Evolutionary conservation across 1,284 basidiomycete genomes (phyloP).

Genomic region (Ceratobasidium sp.): DNA sequence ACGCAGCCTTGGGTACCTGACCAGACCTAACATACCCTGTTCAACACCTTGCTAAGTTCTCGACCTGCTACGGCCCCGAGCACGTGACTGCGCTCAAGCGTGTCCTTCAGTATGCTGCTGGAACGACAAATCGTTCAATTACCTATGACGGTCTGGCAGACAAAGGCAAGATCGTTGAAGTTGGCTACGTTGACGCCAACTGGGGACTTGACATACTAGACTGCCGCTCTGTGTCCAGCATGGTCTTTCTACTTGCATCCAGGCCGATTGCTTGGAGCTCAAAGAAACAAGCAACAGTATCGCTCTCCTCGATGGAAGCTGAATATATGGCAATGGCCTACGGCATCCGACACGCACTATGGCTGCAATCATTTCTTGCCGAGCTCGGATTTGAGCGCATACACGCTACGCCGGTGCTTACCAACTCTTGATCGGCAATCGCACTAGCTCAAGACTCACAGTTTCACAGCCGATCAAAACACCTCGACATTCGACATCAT

Average conservation of each 20-base stretch:
- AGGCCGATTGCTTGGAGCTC: slow-evolving; percentile 60
- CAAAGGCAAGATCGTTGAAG: slow-evolving; percentile 6
- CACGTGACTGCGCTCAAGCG: not conserved
- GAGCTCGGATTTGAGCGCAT: slow-evolving; percentile 51
- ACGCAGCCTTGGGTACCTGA: not conserved
- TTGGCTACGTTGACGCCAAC: slow-evolving; percentile 26
- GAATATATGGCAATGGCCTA: slow-evolving; percentile 57
- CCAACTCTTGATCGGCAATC: slow-evolving; percentile 55
- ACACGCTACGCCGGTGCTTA: slow-evolving; percentile 48
- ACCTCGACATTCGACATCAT: slow-evolving; percentile 55
- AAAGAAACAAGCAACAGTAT: slow-evolving; percentile 58
- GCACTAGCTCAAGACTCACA: slow-evolving; percentile 51
- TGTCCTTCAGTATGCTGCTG: not conserved
- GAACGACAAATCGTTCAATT: not conserved
- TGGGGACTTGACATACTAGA: slow-evolving; percentile 55
- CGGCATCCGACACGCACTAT: slow-evolving; percentile 53
- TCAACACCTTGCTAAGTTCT: not conserved
- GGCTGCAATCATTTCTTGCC: slow-evolving; percentile 52
- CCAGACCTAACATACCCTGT: not conserved
- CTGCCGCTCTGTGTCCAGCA: slow-evolving; percentile 59
- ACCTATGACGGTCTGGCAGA: slow-evolving; percentile 22
- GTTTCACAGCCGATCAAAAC: slow-evolving; percentile 53
- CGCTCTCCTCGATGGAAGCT: slow-evolving; percentile 60
- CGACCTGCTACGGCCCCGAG: not conserved
- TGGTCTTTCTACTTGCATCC: slow-evolving; percentile 55